A percentile compares a stretch with the other conserved stretches of the same genome.
Evolutionary conservation across 495 filamentous ascomycete genomes (phyloP).

Genomic region (Aspergillus nidulans): DNA sequence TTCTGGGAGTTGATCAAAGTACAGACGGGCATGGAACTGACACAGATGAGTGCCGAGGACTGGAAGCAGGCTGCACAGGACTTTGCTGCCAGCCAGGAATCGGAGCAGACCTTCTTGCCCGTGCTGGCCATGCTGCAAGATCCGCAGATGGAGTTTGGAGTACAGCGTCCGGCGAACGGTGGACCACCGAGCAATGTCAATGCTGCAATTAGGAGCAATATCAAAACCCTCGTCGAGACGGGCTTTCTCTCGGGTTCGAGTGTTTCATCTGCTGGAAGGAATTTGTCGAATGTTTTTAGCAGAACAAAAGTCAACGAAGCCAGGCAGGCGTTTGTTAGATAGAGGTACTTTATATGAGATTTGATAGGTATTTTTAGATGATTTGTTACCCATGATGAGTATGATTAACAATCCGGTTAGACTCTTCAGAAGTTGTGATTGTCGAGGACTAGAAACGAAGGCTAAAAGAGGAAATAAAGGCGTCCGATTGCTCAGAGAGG

Average conservation of each 20-base stretch:
- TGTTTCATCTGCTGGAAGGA: too few relatives aligned
- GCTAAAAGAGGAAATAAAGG: too few relatives aligned
- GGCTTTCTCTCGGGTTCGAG: neutral
- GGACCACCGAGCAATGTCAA: neutral
- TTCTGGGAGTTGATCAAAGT: neutral
- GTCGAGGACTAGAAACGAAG: too few relatives aligned
- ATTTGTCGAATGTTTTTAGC: too few relatives aligned
- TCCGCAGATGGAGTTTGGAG: neutral
- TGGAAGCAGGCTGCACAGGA: neutral
- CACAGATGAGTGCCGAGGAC: neutral
- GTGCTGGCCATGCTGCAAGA: neutral
- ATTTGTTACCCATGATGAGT: too few relatives aligned
- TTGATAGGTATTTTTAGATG: too few relatives aligned
- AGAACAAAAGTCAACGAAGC: too few relatives aligned
- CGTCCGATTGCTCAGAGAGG: too few relatives aligned
- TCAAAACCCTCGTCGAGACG: neutral
- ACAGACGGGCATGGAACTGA: neutral
- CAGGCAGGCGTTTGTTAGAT: too few relatives aligned
- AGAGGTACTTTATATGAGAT: too few relatives aligned
- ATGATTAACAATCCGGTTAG: too few relatives aligned
- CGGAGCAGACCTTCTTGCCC: neutral
- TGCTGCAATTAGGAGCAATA: neutral
- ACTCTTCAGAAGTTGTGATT: too few relatives aligned
- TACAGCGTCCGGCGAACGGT: neutral
- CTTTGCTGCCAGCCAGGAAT: neutral